Evolutionary conservation across 176 grass and related monocot species (phyloP).

Genomic region (Oryza officinalis): DNA sequence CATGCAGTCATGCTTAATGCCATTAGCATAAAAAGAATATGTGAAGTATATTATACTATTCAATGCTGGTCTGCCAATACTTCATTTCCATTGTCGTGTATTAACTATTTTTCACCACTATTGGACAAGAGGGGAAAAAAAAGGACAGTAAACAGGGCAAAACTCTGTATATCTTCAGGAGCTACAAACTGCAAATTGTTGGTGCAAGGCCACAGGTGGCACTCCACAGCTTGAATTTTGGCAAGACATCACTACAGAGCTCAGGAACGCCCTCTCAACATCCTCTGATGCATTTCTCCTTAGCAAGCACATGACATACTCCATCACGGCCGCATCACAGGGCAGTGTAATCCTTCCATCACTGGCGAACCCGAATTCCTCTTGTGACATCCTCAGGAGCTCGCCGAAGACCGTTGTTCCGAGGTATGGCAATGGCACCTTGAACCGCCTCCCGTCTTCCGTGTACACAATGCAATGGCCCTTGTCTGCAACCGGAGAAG

Average conservation of each 20-base stretch:
- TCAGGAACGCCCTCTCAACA: conserved; percentile 43
- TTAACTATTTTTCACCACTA: conserved; percentile 25
- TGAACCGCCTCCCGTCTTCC: conserved; percentile 27
- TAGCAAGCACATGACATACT: conserved; percentile 51
- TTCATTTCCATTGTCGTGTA: conserved; percentile 5
- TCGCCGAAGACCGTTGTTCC: conserved; percentile 32
- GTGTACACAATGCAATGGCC: conserved; percentile 46
- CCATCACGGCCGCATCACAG: conserved; percentile 37
- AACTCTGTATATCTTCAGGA: conserved; percentile 1
- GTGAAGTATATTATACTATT: background rate
- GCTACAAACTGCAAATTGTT: background rate
- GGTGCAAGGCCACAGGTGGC: background rate
- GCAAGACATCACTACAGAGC: conserved; percentile 42
- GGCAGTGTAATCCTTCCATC: conserved; percentile 50
- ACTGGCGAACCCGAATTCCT: conserved; percentile 41
- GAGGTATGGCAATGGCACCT: conserved; percentile 47
- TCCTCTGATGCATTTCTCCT: conserved; percentile 38
- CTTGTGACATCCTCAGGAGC: conserved; percentile 39
- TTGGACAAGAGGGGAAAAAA: background rate
- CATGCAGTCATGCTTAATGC: background rate
- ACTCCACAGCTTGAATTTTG: conserved; percentile 13
- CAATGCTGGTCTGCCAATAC: conserved; percentile 1
- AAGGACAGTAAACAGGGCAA: background rate
- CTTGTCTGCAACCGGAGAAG: conserved; percentile 31
- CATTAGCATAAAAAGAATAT: background rate